Base-by-base conservation (phyloP, 1,139 yeast species). In the Debaryomycetaceae sp. region DNA sequence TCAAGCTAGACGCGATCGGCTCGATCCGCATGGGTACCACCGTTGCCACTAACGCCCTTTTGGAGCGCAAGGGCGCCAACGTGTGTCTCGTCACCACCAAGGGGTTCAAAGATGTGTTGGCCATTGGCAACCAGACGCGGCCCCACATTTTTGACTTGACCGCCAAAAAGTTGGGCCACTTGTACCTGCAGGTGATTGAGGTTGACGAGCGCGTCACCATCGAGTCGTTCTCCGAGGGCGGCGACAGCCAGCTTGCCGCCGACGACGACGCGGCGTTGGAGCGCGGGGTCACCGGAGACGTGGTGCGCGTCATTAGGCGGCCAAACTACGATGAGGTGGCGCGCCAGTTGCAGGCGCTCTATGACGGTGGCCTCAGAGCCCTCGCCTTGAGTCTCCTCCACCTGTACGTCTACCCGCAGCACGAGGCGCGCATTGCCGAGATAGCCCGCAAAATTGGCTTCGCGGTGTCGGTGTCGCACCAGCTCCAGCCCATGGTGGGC, bases 41-140 rank as follows among this genome's bases (percentile, higher is more conserved):
- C 2, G 65, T 61, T 17, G 67, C 67, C 4, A 61, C 67, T 17
- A 61, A 61, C 44, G 67, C 67, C 3, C 49, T 61, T 24, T 48
- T 67, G 34, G 74, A 67, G 43, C 53, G 78, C 38, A 72, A 70
- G 41, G 78, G 78, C 11, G 76, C 75, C 18, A 49, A 54, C 16
- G 76, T 73, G 24, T 65, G 71, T 17, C 53, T 71, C 29, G 52
- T 72, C 5, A 71, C 77, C 3, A 71, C 78, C 15, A 66, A 61
- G 38, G 78, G 78, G 1, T 72, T 72, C 44, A 63, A 62, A 39
- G 78, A 65, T 40, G 66, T 65, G 2, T 51, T 65, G 42, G 49
- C 52, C 2, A 65, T 65, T 35, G 72, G 72, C 4, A 61, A 59
- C 36, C 67, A 61, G 38, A 56, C 67, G 1, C 46, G 67, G 38